Conservation (phyloP, 1,284 basidiomycete genomes). For the Trichosporon inkin region DNA sequence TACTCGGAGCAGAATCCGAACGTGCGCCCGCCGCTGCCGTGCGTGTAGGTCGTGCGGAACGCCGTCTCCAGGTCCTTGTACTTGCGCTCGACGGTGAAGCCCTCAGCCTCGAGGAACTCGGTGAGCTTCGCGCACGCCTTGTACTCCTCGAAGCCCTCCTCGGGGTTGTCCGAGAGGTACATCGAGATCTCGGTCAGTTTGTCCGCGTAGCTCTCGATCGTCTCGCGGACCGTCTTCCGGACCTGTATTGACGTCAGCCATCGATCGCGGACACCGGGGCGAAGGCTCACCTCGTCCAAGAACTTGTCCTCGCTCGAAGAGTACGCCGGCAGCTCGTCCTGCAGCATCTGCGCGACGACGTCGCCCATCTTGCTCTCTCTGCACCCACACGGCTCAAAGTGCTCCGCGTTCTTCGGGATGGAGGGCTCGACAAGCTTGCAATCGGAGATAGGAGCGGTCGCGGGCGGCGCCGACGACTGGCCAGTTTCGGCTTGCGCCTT, state of each 20-base stretch:
- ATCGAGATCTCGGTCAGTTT: slow-evolving; percentile 43
- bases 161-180: slow-evolving; percentile 43
- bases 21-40: slow-evolving; percentile 58
- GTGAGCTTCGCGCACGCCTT: slow-evolving; percentile 33
- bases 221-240: slow-evolving; percentile 17
- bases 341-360: too few species aligned
- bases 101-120: slow-evolving; percentile 30
- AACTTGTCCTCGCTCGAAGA: too few species aligned
- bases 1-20: slow-evolving; percentile 68
- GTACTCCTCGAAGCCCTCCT: slow-evolving; percentile 38
- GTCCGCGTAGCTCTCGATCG: slow-evolving; percentile 10
- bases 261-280: too few species aligned
- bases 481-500: too few species aligned
- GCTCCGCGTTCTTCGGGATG: background rate
- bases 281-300: too few species aligned
- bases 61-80: slow-evolving; percentile 55
- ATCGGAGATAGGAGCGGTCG: too few species aligned
- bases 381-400: slow-evolving; percentile 3
- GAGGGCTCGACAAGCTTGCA: background rate
- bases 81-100: slow-evolving; percentile 32
- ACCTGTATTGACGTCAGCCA: slow-evolving; percentile 15
- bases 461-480: too few species aligned
- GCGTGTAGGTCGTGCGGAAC: slow-evolving; percentile 62
- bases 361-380: background rate
- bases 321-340: too few species aligned